These are phyloP conservation scores for Clarireedia sp. DNA, from an alignment of 2,329 filamentous ascomycete species.

Conservation along the genomic window DNA sequence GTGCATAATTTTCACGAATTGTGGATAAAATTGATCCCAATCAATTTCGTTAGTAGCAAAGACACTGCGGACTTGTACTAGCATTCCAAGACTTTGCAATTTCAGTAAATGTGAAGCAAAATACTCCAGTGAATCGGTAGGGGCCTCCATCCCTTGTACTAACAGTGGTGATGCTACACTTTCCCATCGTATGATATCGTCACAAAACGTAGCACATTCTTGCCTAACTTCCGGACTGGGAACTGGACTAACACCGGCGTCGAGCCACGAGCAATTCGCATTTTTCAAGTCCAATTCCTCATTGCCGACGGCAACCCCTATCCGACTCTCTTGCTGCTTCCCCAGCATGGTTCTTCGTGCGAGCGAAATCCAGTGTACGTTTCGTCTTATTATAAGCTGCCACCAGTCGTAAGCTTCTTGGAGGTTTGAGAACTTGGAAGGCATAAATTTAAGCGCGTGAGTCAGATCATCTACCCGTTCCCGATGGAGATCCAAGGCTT, in stretches of 20 bases:
- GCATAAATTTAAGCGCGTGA: slow-evolving; percentile 1
- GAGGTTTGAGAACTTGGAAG: slow-evolving; percentile 7
- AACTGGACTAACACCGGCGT: not conserved
- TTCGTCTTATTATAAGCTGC: slow-evolving; percentile 11
- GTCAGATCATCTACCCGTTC: not conserved
- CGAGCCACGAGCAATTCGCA: not conserved
- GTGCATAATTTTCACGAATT: slow-evolving; percentile 10
- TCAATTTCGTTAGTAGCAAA: slow-evolving; percentile 7
- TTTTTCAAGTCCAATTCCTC: not conserved
- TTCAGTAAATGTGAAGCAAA: slow-evolving; percentile 7
- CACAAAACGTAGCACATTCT: slow-evolving; percentile 9
- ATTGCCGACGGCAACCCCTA: not conserved
- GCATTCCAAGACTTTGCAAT: slow-evolving; percentile 10
- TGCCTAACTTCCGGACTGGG: not conserved
- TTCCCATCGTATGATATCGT: slow-evolving; percentile 10
- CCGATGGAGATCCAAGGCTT: not conserved
- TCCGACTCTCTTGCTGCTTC: not conserved
- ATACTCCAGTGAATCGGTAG: not conserved
- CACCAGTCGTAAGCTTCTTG: slow-evolving; percentile 9
- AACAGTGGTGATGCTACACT: slow-evolving; percentile 3
- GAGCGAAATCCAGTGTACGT: slow-evolving; percentile 9
- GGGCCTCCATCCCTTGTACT: not conserved
- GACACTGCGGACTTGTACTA: slow-evolving; percentile 1
- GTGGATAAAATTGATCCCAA: slow-evolving; percentile 7
- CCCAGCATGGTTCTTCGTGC: not conserved